Base-by-base conservation (phyloP, 331 rosid species). In the Rhamnella rubrinervis region DNA sequence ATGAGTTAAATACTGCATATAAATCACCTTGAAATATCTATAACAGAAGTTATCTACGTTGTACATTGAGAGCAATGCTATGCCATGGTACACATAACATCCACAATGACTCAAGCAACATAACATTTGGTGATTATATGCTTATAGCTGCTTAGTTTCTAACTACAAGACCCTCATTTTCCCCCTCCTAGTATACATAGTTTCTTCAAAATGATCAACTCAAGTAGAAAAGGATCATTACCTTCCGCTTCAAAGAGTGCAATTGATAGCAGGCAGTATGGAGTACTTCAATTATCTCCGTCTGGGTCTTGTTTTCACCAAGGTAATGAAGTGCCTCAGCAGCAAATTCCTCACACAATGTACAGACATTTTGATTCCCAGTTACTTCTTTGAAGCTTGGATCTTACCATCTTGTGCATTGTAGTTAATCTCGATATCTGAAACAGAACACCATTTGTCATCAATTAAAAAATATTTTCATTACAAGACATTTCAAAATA, bases 301-400 rank as follows among this genome's bases (percentile, higher is more conserved):
- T 38, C 79, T 89, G 89, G 60, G 96, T 95, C 74, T 89, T 82
- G 81, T 91, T 86, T 77, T 79, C 80, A 19, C 66, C 64, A 59
- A 95, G 61, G 85, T 89, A 91, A 21, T 86, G 85, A 55, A 91
- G 74, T 62, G 97, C 93, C 83, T 81, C 81, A 60, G 75, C 25
- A 68, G 88, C 73, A 74, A 84, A 89, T 79, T 88, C 86, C 85
- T 86, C 84, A 47, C 99, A 95, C 80, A 95, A 87, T 73, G 77
- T 71, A 78, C 99, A 95, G 53, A 86, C 71, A 41, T 84, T 82
- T 5, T 80, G 78, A 61, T 72, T 80, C 72, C 39, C 61, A 40
- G 65, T 55, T 76, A 68, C 77, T 61, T 71, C 76, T 41, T 55
- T 8, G 47, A 60, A 40, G 59, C 68, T 59, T 65, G 74, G 67